phyloP scores from a whole-genome alignment of 2,329 filamentous ascomycete genomes.

The Neonectria magnoliae region DNA sequence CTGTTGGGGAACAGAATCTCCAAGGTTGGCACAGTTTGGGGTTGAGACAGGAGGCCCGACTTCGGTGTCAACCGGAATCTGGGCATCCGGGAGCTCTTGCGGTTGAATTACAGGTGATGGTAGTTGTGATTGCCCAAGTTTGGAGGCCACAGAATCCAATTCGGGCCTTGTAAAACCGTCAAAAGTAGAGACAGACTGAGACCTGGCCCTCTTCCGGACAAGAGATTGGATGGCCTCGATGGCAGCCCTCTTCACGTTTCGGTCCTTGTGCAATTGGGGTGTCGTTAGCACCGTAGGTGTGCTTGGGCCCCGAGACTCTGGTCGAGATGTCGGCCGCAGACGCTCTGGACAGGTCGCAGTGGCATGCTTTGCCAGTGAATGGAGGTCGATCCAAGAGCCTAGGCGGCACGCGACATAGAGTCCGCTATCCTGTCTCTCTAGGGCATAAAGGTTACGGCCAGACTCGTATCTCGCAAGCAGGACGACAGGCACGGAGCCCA shows the following conservation, averaged over 20 bases:
- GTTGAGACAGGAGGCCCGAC: neutral
- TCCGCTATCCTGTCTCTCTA: constrained; percentile 71
- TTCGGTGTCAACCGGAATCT: neutral
- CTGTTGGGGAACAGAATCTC: constrained; percentile 44
- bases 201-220: constrained; percentile 62
- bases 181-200: constrained; percentile 54
- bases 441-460: constrained; percentile 64
- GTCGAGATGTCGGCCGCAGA: constrained; percentile 33
- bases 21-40: constrained; percentile 6
- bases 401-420: constrained; percentile 76
- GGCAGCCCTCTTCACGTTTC: constrained; percentile 65
- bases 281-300: constrained; percentile 51
- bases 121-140: constrained; percentile 28
- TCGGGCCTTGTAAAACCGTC: constrained; percentile 41
- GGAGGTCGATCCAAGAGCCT: constrained; percentile 71
- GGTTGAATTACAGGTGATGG: constrained; percentile 33
- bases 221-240: constrained; percentile 72
- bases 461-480: constrained; percentile 70
- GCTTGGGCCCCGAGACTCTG: constrained; percentile 28
- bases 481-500: constrained; percentile 63
- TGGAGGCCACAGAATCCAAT: constrained; percentile 25
- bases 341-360: constrained; percentile 51
- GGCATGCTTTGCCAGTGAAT: constrained; percentile 61
- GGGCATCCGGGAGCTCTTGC: constrained; percentile 25
- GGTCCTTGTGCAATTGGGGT: constrained; percentile 58